Percentiles rank a stretch among this genome's conserved stretches.
These are phyloP conservation scores for Podaxis rugospora DNA, from an alignment of 768 basidiomycete species.

Conservation along the genomic window DNA sequence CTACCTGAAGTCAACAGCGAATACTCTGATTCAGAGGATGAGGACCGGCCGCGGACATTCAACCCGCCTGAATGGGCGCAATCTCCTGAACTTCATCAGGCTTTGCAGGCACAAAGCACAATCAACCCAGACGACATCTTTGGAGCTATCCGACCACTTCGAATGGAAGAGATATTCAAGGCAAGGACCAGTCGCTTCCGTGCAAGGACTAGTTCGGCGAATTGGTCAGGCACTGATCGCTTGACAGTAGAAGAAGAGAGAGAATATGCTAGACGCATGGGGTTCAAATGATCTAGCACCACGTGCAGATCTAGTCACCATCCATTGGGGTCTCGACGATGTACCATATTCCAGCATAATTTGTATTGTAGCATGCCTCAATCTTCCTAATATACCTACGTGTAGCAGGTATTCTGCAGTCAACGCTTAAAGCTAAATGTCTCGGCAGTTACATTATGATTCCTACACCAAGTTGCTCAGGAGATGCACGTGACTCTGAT, in stretches of 20 bases:
- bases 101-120: constrained; percentile 77
- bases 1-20: constrained; percentile 95
- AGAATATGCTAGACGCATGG: constrained; percentile 90
- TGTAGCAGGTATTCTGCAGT: background rate
- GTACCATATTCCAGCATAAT: background rate
- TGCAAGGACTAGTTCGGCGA: constrained; percentile 89
- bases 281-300: constrained; percentile 45
- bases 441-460: too few species aligned
- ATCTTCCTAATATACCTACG: background rate
- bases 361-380: background rate
- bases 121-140: constrained; percentile 92
- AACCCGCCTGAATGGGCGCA: constrained; percentile 88
- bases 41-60: constrained; percentile 69
- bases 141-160: constrained; percentile 78
- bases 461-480: background rate
- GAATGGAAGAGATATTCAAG: constrained; percentile 94
- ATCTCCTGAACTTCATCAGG: constrained; percentile 78
- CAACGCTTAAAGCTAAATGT: too few species aligned
- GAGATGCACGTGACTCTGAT: constrained; percentile 11
- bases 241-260: constrained; percentile 80
- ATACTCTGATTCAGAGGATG: constrained; percentile 95
- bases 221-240: constrained; percentile 92
- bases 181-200: constrained; percentile 75
- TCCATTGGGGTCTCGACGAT: background rate
- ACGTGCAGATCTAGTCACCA: background rate